Evolutionary conservation across 306 rosid genomes (phyloP).

Genomic region (Vigna unguiculata): DNA sequence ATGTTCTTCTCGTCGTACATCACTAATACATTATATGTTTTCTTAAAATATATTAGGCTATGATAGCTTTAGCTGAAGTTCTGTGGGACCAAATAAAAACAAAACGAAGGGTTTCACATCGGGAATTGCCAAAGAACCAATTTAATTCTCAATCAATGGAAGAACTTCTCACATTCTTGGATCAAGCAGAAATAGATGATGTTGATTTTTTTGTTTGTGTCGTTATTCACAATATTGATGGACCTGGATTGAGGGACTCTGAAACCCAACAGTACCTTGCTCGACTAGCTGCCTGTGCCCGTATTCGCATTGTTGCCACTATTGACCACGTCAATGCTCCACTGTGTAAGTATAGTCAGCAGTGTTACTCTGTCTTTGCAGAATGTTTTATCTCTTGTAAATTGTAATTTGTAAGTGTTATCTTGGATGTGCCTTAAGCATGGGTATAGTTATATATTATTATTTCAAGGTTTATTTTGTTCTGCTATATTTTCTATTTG

Average conservation of each 20-base stretch:
- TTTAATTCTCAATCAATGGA: slow-evolving; percentile 76
- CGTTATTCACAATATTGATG: slow-evolving; percentile 88
- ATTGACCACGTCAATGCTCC: slow-evolving; percentile 89
- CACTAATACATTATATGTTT: neutral
- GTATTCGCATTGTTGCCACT: slow-evolving; percentile 75
- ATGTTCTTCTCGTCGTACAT: slow-evolving; percentile 21
- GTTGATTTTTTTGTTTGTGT: slow-evolving; percentile 62
- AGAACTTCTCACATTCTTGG: slow-evolving; percentile 78
- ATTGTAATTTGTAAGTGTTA: slow-evolving; percentile 50
- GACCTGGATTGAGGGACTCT: slow-evolving; percentile 85
- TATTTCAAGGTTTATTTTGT: slow-evolving; percentile 29
- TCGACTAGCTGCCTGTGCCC: slow-evolving; percentile 77
- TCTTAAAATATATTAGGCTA: slow-evolving; percentile 52
- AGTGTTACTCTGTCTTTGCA: neutral
- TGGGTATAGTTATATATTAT: neutral
- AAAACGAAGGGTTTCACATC: slow-evolving; percentile 49
- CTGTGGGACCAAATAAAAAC: slow-evolving; percentile 74
- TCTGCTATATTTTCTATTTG: neutral
- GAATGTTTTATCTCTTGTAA: slow-evolving; percentile 17
- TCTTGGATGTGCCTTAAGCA: slow-evolving; percentile 15
- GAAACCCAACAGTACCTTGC: slow-evolving; percentile 85
- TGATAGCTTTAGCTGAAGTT: slow-evolving; percentile 75
- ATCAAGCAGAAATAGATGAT: slow-evolving; percentile 62
- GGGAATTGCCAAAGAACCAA: slow-evolving; percentile 56
- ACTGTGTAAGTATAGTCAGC: slow-evolving; percentile 64